Percentiles rank a stretch among this genome's conserved stretches.
phyloP scores from a whole-genome alignment of 2,329 filamentous ascomycete genomes.

The Sclerotinia minor region DNA sequence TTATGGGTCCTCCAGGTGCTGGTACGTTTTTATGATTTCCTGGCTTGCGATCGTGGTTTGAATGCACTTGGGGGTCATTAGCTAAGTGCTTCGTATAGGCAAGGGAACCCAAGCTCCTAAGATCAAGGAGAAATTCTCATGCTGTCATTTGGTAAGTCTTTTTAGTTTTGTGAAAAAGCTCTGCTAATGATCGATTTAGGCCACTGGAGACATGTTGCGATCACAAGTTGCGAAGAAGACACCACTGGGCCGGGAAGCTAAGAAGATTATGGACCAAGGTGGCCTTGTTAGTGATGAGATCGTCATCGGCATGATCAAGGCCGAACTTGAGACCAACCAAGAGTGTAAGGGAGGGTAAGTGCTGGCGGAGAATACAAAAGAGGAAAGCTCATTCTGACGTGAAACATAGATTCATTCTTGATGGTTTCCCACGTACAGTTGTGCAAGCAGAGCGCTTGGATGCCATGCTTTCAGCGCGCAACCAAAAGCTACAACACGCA shows the following conservation, averaged over 20 bases:
- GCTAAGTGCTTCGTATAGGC: constrained; percentile 56
- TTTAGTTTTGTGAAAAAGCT: neutral
- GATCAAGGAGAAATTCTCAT: constrained; percentile 97
- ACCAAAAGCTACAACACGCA: constrained; percentile 88
- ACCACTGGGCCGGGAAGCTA: constrained; percentile 86
- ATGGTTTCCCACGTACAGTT: constrained; percentile 97
- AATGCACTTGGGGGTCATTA: constrained; percentile 16
- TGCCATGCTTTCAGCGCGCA: constrained; percentile 76
- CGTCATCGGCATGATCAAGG: constrained; percentile 99
- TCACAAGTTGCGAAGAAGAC: constrained; percentile 99
- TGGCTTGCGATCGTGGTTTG: neutral
- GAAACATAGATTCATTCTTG: constrained; percentile 82
- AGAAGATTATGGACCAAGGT: constrained; percentile 99
- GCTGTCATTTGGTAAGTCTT: constrained; percentile 86
- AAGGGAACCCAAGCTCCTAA: constrained; percentile 98
- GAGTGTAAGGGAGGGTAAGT: constrained; percentile 95
- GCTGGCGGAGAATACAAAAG: constrained; percentile 21
- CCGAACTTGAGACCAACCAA: constrained; percentile 87
- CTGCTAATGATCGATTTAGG: constrained; percentile 53
- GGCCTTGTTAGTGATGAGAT: constrained; percentile 98
- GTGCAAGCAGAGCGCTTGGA: constrained; percentile 94
- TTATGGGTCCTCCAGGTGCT: constrained; percentile 96
- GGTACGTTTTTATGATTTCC: constrained; percentile 59
- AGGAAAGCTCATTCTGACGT: constrained; percentile 25
- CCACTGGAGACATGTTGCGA: constrained; percentile 98